Conservation (phyloP, 2,329 filamentous ascomycete genomes). For the Diaporthe amygdali region DNA sequence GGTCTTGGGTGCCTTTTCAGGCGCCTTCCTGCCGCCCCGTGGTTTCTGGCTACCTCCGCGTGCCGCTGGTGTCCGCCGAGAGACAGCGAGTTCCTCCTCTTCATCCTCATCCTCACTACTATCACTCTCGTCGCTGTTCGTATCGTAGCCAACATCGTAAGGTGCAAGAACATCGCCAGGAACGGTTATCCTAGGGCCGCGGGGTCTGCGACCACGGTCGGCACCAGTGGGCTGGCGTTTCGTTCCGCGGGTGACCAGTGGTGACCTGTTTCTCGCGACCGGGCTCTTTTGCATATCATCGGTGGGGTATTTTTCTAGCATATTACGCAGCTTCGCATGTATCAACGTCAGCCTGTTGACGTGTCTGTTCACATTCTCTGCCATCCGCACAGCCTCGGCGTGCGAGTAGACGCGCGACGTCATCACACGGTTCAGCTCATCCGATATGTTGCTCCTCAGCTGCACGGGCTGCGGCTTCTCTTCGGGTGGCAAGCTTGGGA, state of each 20-base stretch:
- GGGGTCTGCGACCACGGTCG: conserved; percentile 51
- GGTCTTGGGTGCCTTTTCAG: conserved; percentile 38
- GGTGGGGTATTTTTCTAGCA: conserved; percentile 65
- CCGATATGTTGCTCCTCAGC: conserved; percentile 66
- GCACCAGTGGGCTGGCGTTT: conserved; percentile 49
- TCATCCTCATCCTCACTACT: conserved; percentile 58
- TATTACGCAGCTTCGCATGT: conserved; percentile 61
- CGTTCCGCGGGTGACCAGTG: conserved; percentile 53
- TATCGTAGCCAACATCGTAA: conserved; percentile 68
- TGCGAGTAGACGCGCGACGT: conserved; percentile 63
- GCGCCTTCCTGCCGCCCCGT: conserved; percentile 55
- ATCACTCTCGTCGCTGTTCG: conserved; percentile 58
- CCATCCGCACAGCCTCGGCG: conserved; percentile 67
- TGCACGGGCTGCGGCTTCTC: conserved; percentile 53
- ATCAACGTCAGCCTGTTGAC: conserved; percentile 65
- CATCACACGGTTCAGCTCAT: conserved; percentile 58
- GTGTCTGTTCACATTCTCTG: conserved; percentile 67
- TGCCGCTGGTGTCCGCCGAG: conserved; percentile 40
- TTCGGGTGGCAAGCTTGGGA: conserved; percentile 54
- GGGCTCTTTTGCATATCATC: conserved; percentile 57
- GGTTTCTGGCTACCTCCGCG: conserved; percentile 37
- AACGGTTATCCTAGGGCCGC: conserved; percentile 65
- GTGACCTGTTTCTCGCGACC: conserved; percentile 55
- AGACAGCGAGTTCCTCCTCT: conserved; percentile 49
- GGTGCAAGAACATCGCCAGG: conserved; percentile 70